phyloP scores from a whole-genome alignment of 305 asterid species.

The Caryopteris hybrid region DNA sequence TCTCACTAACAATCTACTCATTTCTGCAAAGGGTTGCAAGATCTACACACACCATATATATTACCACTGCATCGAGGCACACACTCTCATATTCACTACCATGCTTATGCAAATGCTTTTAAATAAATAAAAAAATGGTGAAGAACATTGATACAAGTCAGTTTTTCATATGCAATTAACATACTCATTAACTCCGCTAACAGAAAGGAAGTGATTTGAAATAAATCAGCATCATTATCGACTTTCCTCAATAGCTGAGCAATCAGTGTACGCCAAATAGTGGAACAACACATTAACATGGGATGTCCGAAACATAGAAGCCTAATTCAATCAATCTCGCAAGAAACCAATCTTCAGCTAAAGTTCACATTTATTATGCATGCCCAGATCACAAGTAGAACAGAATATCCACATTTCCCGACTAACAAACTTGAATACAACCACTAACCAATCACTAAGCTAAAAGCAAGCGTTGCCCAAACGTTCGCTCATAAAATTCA shows the following conservation, averaged over 20 bases:
- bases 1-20: neutral
- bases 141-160: neutral
- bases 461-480: neutral
- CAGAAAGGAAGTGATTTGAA: neutral
- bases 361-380: conserved; percentile 4
- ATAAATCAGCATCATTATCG: neutral
- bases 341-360: neutral
- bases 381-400: too few species aligned
- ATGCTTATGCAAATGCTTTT: conserved; percentile 11
- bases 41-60: neutral
- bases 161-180: neutral
- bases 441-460: neutral
- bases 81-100: neutral
- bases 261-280: neutral
- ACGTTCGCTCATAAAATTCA: neutral
- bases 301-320: neutral
- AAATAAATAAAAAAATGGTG: neutral
- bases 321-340: conserved; percentile 4
- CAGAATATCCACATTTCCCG: neutral
- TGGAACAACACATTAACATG: neutral
- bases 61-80: neutral
- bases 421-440: conserved; percentile 5
- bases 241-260: neutral
- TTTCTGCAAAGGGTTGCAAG: neutral
- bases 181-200: neutral